These are phyloP conservation scores for Alternaria rosae DNA, from an alignment of 2,329 filamentous ascomycete species.

Conservation along the genomic window DNA sequence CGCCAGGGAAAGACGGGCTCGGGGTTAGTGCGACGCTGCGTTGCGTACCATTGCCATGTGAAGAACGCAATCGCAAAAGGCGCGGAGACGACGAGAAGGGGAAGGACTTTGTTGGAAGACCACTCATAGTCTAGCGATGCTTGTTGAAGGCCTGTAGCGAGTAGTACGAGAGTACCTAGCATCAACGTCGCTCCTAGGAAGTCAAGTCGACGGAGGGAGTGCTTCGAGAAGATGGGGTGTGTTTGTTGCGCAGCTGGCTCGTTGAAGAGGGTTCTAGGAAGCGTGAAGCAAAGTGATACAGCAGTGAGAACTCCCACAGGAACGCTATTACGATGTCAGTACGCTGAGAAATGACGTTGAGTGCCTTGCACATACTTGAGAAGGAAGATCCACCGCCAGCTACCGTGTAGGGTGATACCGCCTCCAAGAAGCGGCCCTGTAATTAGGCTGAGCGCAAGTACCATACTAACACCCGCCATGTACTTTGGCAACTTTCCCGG, in stretches of 20 bases:
- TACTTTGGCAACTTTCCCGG: conserved; percentile 12
- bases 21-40: conserved; percentile 1
- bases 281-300: not conserved
- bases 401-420: conserved; percentile 4
- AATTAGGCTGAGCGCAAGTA: conserved; percentile 13
- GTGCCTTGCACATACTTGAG: conserved; percentile 21
- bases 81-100: conserved; percentile 14
- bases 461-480: conserved; percentile 9
- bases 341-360: not conserved
- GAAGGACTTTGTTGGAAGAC: conserved; percentile 15
- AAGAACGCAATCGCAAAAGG: conserved; percentile 23
- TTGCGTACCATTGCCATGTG: conserved; percentile 22
- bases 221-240: not conserved
- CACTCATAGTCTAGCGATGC: conserved; percentile 15
- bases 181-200: conserved; percentile 22
- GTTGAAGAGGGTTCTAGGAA: conserved; percentile 8
- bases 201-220: conserved; percentile 12
- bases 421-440: conserved; percentile 24
- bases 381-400: conserved; percentile 31
- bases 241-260: conserved; percentile 8
- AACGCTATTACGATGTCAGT: conserved; percentile 14
- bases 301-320: conserved; percentile 9
- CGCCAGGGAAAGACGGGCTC: conserved; percentile 30
- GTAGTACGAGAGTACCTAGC: conserved; percentile 19
- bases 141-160: conserved; percentile 27